Percentiles rank a stretch among this genome's conserved stretches.
These are phyloP conservation scores for Cladorrhinum samala DNA, from an alignment of 495 filamentous ascomycete species.

Conservation along the genomic window DNA sequence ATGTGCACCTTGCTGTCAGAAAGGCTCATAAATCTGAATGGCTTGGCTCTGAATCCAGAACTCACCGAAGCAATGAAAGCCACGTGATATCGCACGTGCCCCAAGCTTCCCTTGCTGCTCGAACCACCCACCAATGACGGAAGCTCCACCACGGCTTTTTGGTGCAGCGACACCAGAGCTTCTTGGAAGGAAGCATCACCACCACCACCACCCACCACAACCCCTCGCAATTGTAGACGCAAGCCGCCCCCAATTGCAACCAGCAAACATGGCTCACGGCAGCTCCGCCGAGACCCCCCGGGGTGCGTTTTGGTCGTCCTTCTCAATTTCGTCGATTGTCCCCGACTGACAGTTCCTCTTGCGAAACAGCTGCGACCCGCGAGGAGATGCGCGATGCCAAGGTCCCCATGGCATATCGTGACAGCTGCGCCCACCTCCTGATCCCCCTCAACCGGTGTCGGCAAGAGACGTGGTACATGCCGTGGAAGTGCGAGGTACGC, in stretches of 20 bases:
- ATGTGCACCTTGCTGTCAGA: no score
- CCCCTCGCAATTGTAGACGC: conserved; percentile 21
- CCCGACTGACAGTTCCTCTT: conserved; percentile 1
- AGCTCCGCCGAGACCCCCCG: conserved; percentile 29
- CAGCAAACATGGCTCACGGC: conserved; percentile 30
- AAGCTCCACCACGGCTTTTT: conserved; percentile 3
- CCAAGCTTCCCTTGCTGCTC: neutral
- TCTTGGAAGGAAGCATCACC: neutral
- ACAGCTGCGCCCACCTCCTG: conserved; percentile 87
- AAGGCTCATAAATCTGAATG: neutral
- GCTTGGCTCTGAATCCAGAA: neutral
- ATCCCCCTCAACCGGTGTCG: conserved; percentile 96
- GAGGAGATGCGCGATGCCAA: conserved; percentile 89
- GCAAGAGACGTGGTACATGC: conserved; percentile 83
- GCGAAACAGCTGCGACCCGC: conserved; percentile 58
- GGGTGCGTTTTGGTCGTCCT: conserved; percentile 20
- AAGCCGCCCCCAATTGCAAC: conserved; percentile 23
- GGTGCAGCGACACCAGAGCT: neutral
- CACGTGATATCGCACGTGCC: neutral
- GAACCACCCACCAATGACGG: neutral
- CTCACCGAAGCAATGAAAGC: no score
- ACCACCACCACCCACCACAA: conserved; percentile 2
- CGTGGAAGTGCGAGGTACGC: conserved; percentile 95
- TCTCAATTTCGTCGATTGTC: neutral
- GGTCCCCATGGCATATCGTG: conserved; percentile 83